These are phyloP conservation scores for Hyphopichia burtonii DNA, from an alignment of 1,139 yeast species.

Conservation along the genomic window DNA sequence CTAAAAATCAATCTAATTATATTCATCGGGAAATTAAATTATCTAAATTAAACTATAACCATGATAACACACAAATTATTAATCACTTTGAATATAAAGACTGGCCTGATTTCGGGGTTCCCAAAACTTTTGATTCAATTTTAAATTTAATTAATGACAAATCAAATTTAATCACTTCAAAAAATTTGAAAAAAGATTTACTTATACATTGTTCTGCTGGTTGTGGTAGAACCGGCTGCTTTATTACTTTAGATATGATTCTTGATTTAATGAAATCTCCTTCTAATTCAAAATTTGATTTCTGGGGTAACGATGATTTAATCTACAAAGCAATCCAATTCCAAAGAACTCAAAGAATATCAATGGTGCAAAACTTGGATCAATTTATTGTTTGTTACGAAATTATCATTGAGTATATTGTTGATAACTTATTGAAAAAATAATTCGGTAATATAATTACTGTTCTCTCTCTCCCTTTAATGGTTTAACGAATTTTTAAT, in stretches of 20 bases:
- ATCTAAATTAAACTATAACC: slow-evolving; percentile 2
- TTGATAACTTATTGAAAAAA: slow-evolving; percentile 5
- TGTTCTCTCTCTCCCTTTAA: neutral
- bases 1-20: slow-evolving; percentile 10
- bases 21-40: slow-evolving; percentile 21
- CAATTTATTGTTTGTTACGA: slow-evolving; percentile 47
- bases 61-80: slow-evolving; percentile 23
- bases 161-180: slow-evolving; percentile 26
- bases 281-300: slow-evolving; percentile 13
- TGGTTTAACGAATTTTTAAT: neutral
- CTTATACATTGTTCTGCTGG: slow-evolving; percentile 79
- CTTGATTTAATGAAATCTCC: slow-evolving; percentile 15
- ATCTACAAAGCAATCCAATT: slow-evolving; percentile 44
- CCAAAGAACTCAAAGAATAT: slow-evolving; percentile 43
- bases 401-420: slow-evolving; percentile 30
- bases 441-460: neutral
- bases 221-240: slow-evolving; percentile 81
- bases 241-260: slow-evolving; percentile 50
- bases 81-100: slow-evolving; percentile 67
- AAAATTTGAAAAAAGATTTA: slow-evolving; percentile 20
- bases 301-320: slow-evolving; percentile 43
- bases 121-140: slow-evolving; percentile 52
- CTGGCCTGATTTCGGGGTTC: slow-evolving; percentile 86
- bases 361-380: slow-evolving; percentile 49
- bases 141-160: slow-evolving; percentile 53